Conservation (phyloP, 2,329 filamentous ascomycete genomes). For the Chaetomium sp. region DNA sequence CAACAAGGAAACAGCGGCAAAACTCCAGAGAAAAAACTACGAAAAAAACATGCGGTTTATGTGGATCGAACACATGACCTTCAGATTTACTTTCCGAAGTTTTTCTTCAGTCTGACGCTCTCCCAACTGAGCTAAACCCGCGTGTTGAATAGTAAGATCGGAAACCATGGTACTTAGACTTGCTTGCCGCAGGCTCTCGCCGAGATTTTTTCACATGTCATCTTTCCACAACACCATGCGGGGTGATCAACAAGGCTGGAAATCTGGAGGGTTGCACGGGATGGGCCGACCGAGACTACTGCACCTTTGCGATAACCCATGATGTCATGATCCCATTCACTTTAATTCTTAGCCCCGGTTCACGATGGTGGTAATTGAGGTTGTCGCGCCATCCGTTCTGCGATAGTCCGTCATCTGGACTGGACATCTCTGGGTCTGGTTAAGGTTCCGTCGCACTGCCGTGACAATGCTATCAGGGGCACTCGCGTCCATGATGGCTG, state of each 20-base stretch:
- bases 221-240: not conserved
- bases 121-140: constrained; percentile 27
- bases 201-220: not conserved
- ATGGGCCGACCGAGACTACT: too few species aligned
- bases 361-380: too few species aligned
- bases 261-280: too few species aligned
- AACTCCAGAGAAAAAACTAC: not conserved
- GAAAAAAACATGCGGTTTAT: constrained; percentile 6
- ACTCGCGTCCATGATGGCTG: too few species aligned
- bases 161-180: not conserved
- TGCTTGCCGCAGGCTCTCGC: not conserved
- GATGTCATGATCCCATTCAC: constrained; percentile 10
- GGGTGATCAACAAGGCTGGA: too few species aligned
- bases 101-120: constrained; percentile 20
- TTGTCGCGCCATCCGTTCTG: too few species aligned
- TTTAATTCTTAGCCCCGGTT: too few species aligned
- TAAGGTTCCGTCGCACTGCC: too few species aligned
- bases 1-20: not conserved
- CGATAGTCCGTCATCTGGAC: too few species aligned
- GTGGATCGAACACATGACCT: constrained; percentile 25
- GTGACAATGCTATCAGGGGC: too few species aligned
- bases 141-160: not conserved
- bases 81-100: constrained; percentile 18
- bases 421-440: too few species aligned
- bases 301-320: not conserved